A percentile compares a stretch with the other conserved stretches of the same genome.
phyloP scores from a whole-genome alignment of 805 yeast species.

The Hanseniaspora meyeri region DNA sequence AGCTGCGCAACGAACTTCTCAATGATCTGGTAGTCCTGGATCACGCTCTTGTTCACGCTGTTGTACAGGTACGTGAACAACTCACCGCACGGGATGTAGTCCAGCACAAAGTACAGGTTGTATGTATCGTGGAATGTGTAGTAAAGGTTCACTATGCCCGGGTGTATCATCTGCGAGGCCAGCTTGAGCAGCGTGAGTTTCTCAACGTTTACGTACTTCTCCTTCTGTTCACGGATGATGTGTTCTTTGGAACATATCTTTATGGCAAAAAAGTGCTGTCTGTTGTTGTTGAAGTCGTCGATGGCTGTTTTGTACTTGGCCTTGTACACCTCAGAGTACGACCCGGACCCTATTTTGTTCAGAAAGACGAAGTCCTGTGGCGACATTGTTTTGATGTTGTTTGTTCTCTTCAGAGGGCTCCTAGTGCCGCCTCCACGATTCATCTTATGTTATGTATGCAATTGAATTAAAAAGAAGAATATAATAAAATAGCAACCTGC shows the following conservation, averaged over 20 bases:
- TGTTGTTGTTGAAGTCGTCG: constrained; percentile 22
- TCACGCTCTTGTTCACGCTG: constrained; percentile 41
- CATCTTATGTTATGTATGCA: neutral
- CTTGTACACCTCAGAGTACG: constrained; percentile 84
- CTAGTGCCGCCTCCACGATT: neutral
- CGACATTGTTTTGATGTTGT: constrained; percentile 20
- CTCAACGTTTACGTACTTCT: constrained; percentile 91
- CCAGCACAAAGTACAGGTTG: constrained; percentile 80
- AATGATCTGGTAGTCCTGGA: constrained; percentile 60
- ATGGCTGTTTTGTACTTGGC: constrained; percentile 48
- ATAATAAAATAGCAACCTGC: no score
- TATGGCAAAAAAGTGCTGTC: constrained; percentile 47
- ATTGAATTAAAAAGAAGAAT: neutral
- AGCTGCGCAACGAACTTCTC: constrained; percentile 76
- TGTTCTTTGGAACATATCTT: constrained; percentile 85
- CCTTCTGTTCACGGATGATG: constrained; percentile 85
- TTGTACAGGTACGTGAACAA: constrained; percentile 58
- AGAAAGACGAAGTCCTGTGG: constrained; percentile 28
- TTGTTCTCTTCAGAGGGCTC: neutral
- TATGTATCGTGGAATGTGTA: constrained; percentile 91
- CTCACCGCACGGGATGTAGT: constrained; percentile 93
- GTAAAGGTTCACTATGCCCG: constrained; percentile 83
- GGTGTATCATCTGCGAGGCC: constrained; percentile 56
- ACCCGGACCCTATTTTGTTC: constrained; percentile 69
- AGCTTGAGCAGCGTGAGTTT: constrained; percentile 76